Evolutionary conservation across 352 stramenopile genomes (phyloP), one percentile per base, ranked within the genome.

Genomic region (Pythium biforme): DNA sequence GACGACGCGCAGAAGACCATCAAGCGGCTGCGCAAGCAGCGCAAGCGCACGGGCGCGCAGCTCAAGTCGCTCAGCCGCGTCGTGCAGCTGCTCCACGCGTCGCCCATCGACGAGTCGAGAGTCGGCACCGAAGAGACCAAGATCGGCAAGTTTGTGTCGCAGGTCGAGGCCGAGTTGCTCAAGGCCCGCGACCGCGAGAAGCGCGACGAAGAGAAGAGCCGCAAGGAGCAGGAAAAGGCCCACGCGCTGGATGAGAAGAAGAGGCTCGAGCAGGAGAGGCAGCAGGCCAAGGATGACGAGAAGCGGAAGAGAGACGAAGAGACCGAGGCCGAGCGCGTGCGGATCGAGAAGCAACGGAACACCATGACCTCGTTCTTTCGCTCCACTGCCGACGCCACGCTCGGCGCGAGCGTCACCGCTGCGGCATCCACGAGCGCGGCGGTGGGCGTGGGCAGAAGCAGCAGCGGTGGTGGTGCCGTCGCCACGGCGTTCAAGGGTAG

Each of bases 111-210:
- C 56, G 85, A 94, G 57, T 68, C 77, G 0, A 94, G 92, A 62
- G 74, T 94, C 31, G 92, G 81, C 48, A 73, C 76, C 10, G 87
- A 96, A 64, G 87, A 96, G 55, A 77, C 73, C 10, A 94, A 94
- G 62, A 74, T 93, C 29, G 77, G 77, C 39, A 90, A 89, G 55
- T 94, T 96, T 33, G 77, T 86, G 0, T 59, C 83, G 22, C 53
- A 67, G 3, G 71, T 93, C 1, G 86, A 92, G 59, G 66, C 75
- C 10, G 86, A 95, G 52, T 46, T 81, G 37, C 76, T 80, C 50
- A 88, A 86, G 43, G 74, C 75, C 3, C 76, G 77, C 19, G 76
- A 90, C 3, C 72, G 73, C 2, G 62, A 69, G 20, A 69, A 69
- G 26, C 62, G 56, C 31, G 62, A 69, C 34, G 33, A 64, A 8